Percentiles rank a stretch among this genome's conserved stretches.
Evolutionary conservation across 345 rosid genomes (phyloP).

Genomic region (Ceriops tagal): DNA sequence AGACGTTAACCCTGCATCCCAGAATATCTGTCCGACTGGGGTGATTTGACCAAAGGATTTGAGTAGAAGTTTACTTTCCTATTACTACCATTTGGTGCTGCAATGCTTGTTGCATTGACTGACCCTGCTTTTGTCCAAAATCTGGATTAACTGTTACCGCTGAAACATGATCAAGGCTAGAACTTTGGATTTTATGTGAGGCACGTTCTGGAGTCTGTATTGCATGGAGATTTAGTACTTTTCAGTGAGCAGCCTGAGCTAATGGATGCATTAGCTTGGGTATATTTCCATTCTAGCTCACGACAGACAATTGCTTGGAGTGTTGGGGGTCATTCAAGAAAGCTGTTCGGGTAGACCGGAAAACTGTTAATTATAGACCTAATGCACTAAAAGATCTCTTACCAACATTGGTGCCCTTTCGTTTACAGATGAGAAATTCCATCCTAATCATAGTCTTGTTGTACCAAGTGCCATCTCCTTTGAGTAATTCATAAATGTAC

Average conservation of each 20-base stretch:
- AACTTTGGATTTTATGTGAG: constrained; percentile 11
- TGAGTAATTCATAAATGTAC: neutral
- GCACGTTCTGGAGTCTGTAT: constrained; percentile 75
- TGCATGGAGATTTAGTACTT: constrained; percentile 72
- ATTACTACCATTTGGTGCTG: too few species aligned
- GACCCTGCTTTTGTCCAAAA: neutral
- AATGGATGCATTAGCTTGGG: constrained; percentile 63
- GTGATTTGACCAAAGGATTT: too few species aligned
- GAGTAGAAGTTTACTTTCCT: too few species aligned
- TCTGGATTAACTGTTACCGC: too few species aligned
- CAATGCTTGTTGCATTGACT: neutral
- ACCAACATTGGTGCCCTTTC: neutral
- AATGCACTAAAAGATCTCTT: neutral
- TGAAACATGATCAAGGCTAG: neutral
- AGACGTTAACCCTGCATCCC: too few species aligned
- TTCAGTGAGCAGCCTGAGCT: constrained; percentile 69
- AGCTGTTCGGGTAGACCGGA: constrained; percentile 53
- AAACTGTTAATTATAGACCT: neutral
- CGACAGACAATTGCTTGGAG: constrained; percentile 61
- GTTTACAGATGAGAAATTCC: neutral
- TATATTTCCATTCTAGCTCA: constrained; percentile 78
- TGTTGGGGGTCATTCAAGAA: constrained; percentile 85
- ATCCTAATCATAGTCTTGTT: neutral
- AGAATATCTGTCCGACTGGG: too few species aligned
- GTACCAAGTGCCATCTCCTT: neutral